Evolutionary conservation across 768 basidiomycete species (phyloP), one percentile per base, ranked within the genome.

Genomic region (Gyrodon lividus): DNA sequence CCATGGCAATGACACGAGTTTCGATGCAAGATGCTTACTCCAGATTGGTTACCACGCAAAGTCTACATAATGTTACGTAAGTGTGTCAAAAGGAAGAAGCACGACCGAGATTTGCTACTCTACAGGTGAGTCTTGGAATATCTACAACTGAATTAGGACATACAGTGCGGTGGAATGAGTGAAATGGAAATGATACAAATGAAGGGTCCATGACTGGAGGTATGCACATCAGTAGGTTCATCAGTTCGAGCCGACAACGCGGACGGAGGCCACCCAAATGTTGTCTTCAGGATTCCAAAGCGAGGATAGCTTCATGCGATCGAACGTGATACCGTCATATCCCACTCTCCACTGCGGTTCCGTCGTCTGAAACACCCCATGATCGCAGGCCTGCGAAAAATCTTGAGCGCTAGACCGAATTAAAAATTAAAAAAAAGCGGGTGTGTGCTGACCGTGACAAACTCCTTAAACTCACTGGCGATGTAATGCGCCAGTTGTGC

Each of bases 221-320:
- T 13, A 22, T 12, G 2, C 2, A 22, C 31, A 14, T 41, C 39
- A 31, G 9, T n/a, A n/a, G 34, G 2, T 22, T 37, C 22, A n/a
- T 14, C 19, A 46, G 12, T 24, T 30, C 6, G 30, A 17, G 22
- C 6, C 14, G 26, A 45, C 41, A 10, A 55, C 45, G n/a, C 51
- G 53, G 34, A 56, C 28, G 20, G 51, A 53, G 28, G 52, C 26
- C 13, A 33, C 12, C 55, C 55, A 56, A 8, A 48, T 22, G 16
- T 23, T 43, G 20, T 26, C 55, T 26, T 47, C 42, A 3, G 46
- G 40, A 16, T 24, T 56, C 55, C 55, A 56, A 20, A 56, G 24
- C 10, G 51, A 42, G 9, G 46, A 55, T 8, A 56, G 51, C 33
- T 40, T 38, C 38, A 53, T 48, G 13, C 46, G 51, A 23, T 40